A percentile compares a stretch with the other conserved stretches of the same genome.
Conservation (phyloP, 306 rosid genomes). For the Prunus persica region DNA sequence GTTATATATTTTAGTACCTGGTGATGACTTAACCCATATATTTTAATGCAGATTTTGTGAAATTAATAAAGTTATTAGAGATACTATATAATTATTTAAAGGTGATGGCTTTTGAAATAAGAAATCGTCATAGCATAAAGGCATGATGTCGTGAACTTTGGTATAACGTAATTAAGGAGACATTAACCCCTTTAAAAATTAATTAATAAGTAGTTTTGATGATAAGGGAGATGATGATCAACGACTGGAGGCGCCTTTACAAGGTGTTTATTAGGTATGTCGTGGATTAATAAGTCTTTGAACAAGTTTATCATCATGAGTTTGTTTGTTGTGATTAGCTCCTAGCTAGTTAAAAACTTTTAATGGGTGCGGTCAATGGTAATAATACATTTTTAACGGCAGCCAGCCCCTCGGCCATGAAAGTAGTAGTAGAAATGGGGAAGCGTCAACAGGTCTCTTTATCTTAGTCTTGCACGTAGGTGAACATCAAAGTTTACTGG, state of each 20-base stretch:
- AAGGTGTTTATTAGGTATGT: neutral
- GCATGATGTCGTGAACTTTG: neutral
- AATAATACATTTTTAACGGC: no score
- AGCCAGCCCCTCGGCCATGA: neutral
- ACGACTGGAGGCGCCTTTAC: neutral
- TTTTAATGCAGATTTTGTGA: no score
- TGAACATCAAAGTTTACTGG: slow-evolving; percentile 8
- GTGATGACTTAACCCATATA: no score
- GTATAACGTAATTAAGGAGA: neutral
- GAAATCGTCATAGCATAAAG: neutral
- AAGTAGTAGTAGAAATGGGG: neutral
- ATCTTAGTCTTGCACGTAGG: neutral
- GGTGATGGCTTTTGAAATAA: neutral
- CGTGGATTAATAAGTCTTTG: neutral
- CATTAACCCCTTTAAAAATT: neutral
- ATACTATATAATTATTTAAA: no score
- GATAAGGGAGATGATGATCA: neutral
- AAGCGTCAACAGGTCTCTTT: neutral
- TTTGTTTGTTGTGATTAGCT: neutral
- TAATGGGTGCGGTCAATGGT: no score
- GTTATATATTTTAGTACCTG: no score
- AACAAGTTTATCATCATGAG: neutral
- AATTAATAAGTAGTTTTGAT: neutral
- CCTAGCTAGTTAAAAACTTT: no score
- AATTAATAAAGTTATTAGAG: no score